phyloP scores from a whole-genome alignment of 331 rosid genomes.

The Quercus phellos region DNA sequence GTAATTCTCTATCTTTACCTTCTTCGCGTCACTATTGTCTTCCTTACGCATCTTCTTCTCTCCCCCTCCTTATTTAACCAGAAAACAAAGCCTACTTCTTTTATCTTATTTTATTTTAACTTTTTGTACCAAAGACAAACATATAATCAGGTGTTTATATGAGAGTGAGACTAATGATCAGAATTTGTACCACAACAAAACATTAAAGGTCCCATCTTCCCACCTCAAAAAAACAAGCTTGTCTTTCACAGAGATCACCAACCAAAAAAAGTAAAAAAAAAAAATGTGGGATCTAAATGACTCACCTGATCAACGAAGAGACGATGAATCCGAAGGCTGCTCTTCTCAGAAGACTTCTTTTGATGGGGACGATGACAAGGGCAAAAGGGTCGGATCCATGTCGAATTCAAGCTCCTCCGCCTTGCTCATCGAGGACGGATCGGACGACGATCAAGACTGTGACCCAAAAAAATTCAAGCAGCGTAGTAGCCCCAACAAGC shows the following conservation, averaged over 20 bases:
- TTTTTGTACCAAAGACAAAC: neutral
- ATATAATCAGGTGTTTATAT: slow-evolving; percentile 9
- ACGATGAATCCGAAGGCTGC: slow-evolving; percentile 61
- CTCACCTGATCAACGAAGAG: slow-evolving; percentile 58
- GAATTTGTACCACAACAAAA: slow-evolving; percentile 10
- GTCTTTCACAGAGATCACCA: neutral
- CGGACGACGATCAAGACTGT: slow-evolving; percentile 45
- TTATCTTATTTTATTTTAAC: neutral
- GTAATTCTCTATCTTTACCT: slow-evolving; percentile 11
- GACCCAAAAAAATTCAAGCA: slow-evolving; percentile 16
- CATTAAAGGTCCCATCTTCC: neutral
- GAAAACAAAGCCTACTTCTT: neutral
- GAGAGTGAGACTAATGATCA: slow-evolving; percentile 4
- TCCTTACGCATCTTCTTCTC: neutral
- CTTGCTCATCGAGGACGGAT: slow-evolving; percentile 59
- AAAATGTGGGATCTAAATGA: slow-evolving; percentile 99
- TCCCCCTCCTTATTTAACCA: neutral
- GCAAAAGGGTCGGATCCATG: slow-evolving; percentile 76
- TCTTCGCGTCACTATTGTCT: neutral
- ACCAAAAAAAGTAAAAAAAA: too few relatives aligned
- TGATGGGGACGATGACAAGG: slow-evolving; percentile 70
- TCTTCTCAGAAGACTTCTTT: slow-evolving; percentile 57
- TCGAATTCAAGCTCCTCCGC: slow-evolving; percentile 92
- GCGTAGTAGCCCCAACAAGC: slow-evolving; percentile 25
- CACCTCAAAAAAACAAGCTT: slow-evolving; percentile 5